A percentile compares a stretch with the other conserved stretches of the same genome.
These are phyloP conservation scores for Collybiopsis confluens DNA, from an alignment of 768 basidiomycete genomes.

Conservation along the genomic window DNA sequence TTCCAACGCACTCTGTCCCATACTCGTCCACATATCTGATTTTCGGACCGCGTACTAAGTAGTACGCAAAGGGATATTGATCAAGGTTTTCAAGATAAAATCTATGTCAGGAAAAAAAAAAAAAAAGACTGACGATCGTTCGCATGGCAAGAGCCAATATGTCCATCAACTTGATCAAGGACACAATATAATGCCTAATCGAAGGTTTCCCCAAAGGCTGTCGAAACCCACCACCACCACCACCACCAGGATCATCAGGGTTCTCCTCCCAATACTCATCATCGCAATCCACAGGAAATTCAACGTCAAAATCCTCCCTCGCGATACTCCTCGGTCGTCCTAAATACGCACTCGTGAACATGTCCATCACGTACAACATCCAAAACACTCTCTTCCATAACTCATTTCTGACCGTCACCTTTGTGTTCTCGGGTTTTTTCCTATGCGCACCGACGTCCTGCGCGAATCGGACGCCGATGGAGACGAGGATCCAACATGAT, in stretches of 20 bases:
- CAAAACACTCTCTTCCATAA: constrained; percentile 57
- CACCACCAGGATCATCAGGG: no score
- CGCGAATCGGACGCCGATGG: constrained; percentile 50
- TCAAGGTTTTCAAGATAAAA: constrained; percentile 16
- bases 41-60: constrained; percentile 12
- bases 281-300: constrained; percentile 59
- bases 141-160: constrained; percentile 48
- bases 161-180: constrained; percentile 40
- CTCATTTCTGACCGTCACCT: constrained; percentile 47
- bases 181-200: constrained; percentile 38
- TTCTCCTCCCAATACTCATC: constrained; percentile 66
- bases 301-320: constrained; percentile 61
- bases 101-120: background rate
- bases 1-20: background rate
- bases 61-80: no score
- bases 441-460: constrained; percentile 59
- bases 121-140: constrained; percentile 40
- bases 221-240: no score
- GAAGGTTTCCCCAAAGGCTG: constrained; percentile 53
- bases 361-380: constrained; percentile 24
- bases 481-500: constrained; percentile 47
- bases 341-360: constrained; percentile 28
- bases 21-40: constrained; percentile 5
- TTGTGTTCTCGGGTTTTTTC: constrained; percentile 25
- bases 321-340: constrained; percentile 58